Base-by-base conservation (phyloP, 139 green algal genomes). In the Chlamydomonas incerta region DNA sequence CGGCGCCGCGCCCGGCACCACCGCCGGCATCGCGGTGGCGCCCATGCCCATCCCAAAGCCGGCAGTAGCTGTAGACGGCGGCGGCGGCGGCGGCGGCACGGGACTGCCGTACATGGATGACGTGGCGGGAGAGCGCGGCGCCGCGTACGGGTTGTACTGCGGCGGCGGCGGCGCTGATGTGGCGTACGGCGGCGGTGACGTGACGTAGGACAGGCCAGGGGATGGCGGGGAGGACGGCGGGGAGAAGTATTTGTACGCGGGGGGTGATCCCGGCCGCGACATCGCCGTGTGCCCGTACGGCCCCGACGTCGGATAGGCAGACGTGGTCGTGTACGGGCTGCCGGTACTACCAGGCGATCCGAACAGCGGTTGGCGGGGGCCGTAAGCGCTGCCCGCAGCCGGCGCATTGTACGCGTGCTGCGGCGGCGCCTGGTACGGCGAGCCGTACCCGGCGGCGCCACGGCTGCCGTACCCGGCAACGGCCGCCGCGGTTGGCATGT, bases 241-340 rank as follows among this genome's bases (percentile, higher is more conserved):
- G 8, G 74, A 71, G 35, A 81, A 81, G 57, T 81, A 81, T 14
- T 58, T 58, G 57, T 70, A 81, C 23, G 74, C 23, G 0, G 74
- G 24, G 50, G 17, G 15, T 29, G 50, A 66, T 9, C 50, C 72
- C 18, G 28, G 46, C 15, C 72, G 62, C 10, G 14, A 50, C 31
- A 50, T 67, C 2, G 11, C 9, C 20, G 20, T 10, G 55, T 62
- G 55, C 20, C 55, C 55, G 21, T 62, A 23, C 20, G 55, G 55
- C 34, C 13, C 26, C 62, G 62, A 68, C 2, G 62, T 34, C 26
- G 62, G 17, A 13, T 34, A 33, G 62, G 62, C 28, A 15, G 62
- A 11, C 2, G 26, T 50, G 41, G 41, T 50, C 8, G 41, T 50
- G 41, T 50, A 8, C 41, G 8, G 41, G 8, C 41, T 50, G 41